Evolutionary conservation across 805 yeast species (phyloP), one percentile per base, ranked within the genome.

Genomic region (Candida sithepensis): DNA sequence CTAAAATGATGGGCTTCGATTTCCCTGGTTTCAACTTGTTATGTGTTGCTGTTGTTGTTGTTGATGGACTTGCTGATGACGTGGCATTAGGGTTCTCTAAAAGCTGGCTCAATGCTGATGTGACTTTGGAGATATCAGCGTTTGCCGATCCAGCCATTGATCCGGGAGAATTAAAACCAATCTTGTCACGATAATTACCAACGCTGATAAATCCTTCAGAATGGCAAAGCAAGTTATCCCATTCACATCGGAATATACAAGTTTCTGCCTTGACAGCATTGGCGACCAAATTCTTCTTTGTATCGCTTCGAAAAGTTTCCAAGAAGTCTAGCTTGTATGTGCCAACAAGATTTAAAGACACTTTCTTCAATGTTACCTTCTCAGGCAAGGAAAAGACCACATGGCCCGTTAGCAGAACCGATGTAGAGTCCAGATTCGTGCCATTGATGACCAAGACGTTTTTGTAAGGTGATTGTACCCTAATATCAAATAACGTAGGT

Each of bases 311-410:
- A 30, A 51, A 55, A 14, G 70, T 57, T 48, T 65, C 72, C 41
- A 69, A 59, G 59, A 68, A 77, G 41, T 72, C 74, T 13, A 75
- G 59, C 32, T 65, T 61, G 56, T 68, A 71, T 41, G 72, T 75
- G 1, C 82, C 82, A 1, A 60, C 55, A 18, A 78, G 56, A 16
- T 60, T 59, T 39, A 78, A 60, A n/a, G 63, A 57, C 39, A 78
- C 60, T 37, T 59, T 58, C 39, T 65, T 68, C 22, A 76, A 64
- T 44, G 69, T 72, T 36, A 70, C 64, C 39, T 71, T 71, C 39
- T 71, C 72, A 7, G 74, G 73, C 3, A 75, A 58, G 20, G 75
- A 64, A 37, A 77, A 60, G 41, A 76, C 78, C 41, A 78, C 72
- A 43, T 66, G 68, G 0, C 84, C 84, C 21, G 68, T 70, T 22